Evolutionary conservation across 192 early-diverging fungal species (phyloP).

Genomic region (Coemansia sp.): DNA sequence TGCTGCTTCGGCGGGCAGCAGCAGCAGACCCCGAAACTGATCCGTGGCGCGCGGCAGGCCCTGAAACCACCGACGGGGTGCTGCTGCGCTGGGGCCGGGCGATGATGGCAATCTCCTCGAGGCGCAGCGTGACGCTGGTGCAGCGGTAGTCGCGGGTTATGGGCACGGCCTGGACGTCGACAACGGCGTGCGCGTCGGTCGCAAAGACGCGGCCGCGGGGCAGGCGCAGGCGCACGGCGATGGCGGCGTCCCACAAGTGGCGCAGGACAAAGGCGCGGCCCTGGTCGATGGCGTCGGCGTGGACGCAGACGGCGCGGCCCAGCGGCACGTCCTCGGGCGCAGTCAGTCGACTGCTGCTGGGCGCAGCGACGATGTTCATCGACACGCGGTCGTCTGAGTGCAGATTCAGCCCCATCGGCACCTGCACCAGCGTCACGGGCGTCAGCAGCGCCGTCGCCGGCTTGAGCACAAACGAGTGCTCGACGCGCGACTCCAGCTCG

Average conservation of each 20-base stretch:
- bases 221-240: constrained; percentile 26
- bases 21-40: background rate
- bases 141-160: constrained; percentile 19
- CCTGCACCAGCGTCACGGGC: constrained; percentile 30
- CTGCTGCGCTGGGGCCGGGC: constrained; percentile 25
- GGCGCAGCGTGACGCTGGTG: constrained; percentile 10
- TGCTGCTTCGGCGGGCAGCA: constrained; percentile 1
- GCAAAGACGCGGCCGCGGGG: constrained; percentile 31
- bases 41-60: background rate
- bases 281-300: constrained; percentile 24
- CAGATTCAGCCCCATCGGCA: constrained; percentile 39
- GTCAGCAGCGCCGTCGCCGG: constrained; percentile 16
- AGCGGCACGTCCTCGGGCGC: constrained; percentile 18
- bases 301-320: constrained; percentile 28
- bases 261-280: constrained; percentile 27
- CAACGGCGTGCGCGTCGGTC: constrained; percentile 8
- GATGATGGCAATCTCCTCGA: constrained; percentile 51
- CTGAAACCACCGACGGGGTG: background rate
- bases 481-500: constrained; percentile 36
- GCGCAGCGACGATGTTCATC: constrained; percentile 4
- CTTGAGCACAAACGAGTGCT: constrained; percentile 46
- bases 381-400: constrained; percentile 46
- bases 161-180: constrained; percentile 40
- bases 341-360: background rate
- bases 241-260: constrained; percentile 37